A percentile compares a stretch with the other conserved stretches of the same genome.
Evolutionary conservation across 768 basidiomycete species (phyloP).

Genomic region (Serendipita sp.): DNA sequence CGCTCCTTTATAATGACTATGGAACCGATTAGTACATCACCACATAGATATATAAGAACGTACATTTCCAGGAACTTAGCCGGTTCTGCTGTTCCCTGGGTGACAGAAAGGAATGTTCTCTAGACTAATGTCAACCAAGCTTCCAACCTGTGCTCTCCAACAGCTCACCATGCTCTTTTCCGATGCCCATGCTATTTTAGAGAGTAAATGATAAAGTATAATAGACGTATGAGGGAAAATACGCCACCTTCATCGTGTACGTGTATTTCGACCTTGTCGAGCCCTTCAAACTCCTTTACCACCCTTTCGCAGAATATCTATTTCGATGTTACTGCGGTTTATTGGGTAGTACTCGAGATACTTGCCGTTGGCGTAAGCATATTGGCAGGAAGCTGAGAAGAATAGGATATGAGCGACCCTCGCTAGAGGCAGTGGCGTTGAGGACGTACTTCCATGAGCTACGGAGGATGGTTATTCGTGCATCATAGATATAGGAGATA

Average conservation of each 20-base stretch:
- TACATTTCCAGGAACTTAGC: slow-evolving; percentile 79
- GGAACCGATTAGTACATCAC: not conserved
- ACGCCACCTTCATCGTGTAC: slow-evolving; percentile 56
- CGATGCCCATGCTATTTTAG: slow-evolving; percentile 51
- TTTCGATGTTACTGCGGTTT: not conserved
- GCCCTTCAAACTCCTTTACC: slow-evolving; percentile 42
- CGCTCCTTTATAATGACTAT: slow-evolving; percentile 70
- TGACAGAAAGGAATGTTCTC: slow-evolving; percentile 77
- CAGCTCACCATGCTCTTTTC: slow-evolving; percentile 59
- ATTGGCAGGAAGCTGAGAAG: slow-evolving; percentile 48
- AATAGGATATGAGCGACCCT: not conserved
- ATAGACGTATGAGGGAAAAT: slow-evolving; percentile 5
- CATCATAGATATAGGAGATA: not conserved
- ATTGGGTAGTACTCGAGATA: not conserved
- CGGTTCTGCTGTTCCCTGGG: slow-evolving; percentile 65
- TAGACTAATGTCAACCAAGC: slow-evolving; percentile 14
- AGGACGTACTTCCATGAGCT: slow-evolving; percentile 46
- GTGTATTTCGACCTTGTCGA: slow-evolving; percentile 51
- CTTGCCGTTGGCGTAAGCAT: slow-evolving; percentile 67
- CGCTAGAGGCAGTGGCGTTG: not conserved
- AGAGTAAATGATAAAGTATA: not conserved
- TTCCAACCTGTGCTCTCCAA: not conserved
- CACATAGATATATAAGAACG: slow-evolving; percentile 8
- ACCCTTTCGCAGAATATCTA: slow-evolving; percentile 59
- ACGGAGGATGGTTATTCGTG: not conserved